Evolutionary conservation across 2,329 filamentous ascomycete genomes (phyloP), one percentile per base, ranked within the genome.

Genomic region (Madurella mycetomatis): DNA sequence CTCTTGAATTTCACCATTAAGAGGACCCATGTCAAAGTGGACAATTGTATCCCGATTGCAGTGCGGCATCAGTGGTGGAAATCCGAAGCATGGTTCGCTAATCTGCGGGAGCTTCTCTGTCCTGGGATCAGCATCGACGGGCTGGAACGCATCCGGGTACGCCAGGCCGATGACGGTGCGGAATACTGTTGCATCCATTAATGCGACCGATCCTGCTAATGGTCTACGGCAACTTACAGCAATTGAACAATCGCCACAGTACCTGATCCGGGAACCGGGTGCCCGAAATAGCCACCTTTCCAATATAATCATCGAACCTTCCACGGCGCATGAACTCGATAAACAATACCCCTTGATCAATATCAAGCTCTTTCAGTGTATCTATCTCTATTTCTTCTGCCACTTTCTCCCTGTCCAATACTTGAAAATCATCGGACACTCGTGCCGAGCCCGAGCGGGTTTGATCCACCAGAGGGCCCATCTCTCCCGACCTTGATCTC

Each of bases 311-410:
- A 5, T 55, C 43, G 9, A 57, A 41, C n/a, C 55, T 49, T 9
- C 58, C 58, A 9, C 56, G 45, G 5, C 13, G 8, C 58, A 60
- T 58, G 18, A 46, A 60, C 54, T 60, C 51, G 47, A 58, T 52
- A 37, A 60, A 60, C n/a, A 60, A 42, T 2, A 58, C 46, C 12
- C 32, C 19, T 2, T 48, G 25, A 18, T 61, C 49, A 13, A 46
- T 17, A 39, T 56, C 46, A 30, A 61, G 41, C 8, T 17, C 12
- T 47, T 57, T 47, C 13, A 19, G 40, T 5, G 51, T 55, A n/a
- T 57, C 59, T 17, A 37, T 41, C 30, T 59, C 42, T 11, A 46
- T 49, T n/a, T 37, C 37, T 32, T 49, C 13, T 16, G 13, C 30
- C n/a, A 49, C 19, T 12, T 50, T 32, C 11, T 49, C 47, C 19